These are phyloP conservation scores for Rhodotorula babjevae DNA, from an alignment of 768 basidiomycete genomes.

Conservation along the genomic window DNA sequence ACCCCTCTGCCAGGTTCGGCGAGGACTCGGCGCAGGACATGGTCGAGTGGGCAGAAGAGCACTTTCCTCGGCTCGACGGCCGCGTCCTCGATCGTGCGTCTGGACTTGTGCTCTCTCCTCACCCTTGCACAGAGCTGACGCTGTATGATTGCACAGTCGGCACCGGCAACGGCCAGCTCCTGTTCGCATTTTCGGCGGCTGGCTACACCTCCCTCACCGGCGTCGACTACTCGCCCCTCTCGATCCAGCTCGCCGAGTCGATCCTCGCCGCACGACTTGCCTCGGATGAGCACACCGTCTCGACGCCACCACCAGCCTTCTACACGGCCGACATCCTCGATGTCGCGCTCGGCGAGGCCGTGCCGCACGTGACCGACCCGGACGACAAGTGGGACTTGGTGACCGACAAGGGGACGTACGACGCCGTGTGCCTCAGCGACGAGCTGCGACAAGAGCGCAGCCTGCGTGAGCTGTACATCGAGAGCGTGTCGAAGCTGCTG, in stretches of 20 bases:
- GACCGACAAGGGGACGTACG: constrained; percentile 51
- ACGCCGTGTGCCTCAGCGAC: constrained; percentile 48
- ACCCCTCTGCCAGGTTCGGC: constrained; percentile 53
- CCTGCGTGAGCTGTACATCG: constrained; percentile 48
- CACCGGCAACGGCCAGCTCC: constrained; percentile 43
- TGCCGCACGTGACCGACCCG: constrained; percentile 40
- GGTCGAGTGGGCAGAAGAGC: constrained; percentile 49
- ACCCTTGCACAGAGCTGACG: neutral
- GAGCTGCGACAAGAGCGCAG: constrained; percentile 42
- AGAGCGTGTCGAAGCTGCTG: constrained; percentile 45
- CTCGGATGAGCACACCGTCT: neutral
- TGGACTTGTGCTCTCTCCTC: constrained; percentile 19
- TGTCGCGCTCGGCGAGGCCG: constrained; percentile 16
- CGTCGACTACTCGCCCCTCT: constrained; percentile 49
- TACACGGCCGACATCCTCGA: constrained; percentile 35
- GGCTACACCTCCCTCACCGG: constrained; percentile 46
- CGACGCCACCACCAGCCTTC: constrained; percentile 18
- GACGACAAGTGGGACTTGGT: constrained; percentile 48
- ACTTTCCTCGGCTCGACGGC: constrained; percentile 43
- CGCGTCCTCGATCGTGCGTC: constrained; percentile 48
- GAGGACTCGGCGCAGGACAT: constrained; percentile 49
- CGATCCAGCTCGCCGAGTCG: constrained; percentile 44
- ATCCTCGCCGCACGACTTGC: constrained; percentile 36
- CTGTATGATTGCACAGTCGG: constrained; percentile 28
- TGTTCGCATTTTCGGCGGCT: constrained; percentile 39